Base-by-base conservation (phyloP, 768 basidiomycete genomes). In the Suillus plorans region DNA sequence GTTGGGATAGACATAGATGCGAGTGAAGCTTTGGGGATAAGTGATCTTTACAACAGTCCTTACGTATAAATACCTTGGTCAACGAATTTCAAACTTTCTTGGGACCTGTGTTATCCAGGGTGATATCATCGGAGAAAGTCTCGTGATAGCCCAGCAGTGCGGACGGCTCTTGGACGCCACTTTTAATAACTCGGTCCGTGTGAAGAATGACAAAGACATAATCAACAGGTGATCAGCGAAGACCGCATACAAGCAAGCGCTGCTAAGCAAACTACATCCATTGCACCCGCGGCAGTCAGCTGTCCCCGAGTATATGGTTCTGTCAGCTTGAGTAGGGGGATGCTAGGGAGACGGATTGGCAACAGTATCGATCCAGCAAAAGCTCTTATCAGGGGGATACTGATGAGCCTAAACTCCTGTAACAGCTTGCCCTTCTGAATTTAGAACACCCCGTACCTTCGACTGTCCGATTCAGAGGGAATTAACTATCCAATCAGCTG, bases 1-100 rank as follows among this genome's bases (percentile, higher is more conserved):
- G 71, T 74, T 36, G 65, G 63, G 57, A 56, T 49, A 37, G 65
- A 4, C 70, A 71, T 71, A 4, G 25, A 18, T 41, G 39, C 20
- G 5, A 20, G 5, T 20, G 12, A n/a, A 34, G 1, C 53, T 55
- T 55, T 55, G 20, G 10, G 10, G 13, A 13, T 36, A 31, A 8
- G 16, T 52, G 5, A 5, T n/a, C 31, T 6, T 34, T 12, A 10
- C 9, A 53, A 31, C 9, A 5, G n/a, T 3, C 8, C 20, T 10
- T 31, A 2, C 10, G 18, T 34, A 20, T 31, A 34, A 34, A 55
- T 36, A 34, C 28, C 16, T 13, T 13, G 53, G 52, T 34, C 3
- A 18, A 34, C 10, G 20, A 34, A 55, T 55, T 55, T 55, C 31
- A 34, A 55, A 34, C 20, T 20, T 34, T 12, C 2, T 10, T 53